Percentiles rank a stretch among this genome's conserved stretches.
phyloP scores from a whole-genome alignment of 129 eudicot species.

The Pseudognaphalium luteoalbum region DNA sequence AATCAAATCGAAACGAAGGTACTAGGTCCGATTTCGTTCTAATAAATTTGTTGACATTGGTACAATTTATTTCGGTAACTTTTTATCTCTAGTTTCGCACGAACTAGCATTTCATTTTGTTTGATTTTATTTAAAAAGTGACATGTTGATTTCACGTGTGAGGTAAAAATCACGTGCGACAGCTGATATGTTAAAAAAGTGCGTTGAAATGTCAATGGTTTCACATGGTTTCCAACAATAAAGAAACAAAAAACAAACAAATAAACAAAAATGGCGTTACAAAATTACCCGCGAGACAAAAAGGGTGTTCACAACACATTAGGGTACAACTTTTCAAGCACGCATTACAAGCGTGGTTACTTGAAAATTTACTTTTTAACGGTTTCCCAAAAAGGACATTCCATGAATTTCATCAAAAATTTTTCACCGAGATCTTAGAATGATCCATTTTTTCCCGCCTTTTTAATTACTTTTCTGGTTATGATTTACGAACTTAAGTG shows the following conservation, averaged over 20 bases:
- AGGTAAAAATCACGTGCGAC: constrained; percentile 29
- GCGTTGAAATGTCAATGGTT: constrained; percentile 24
- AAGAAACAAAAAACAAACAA: neutral
- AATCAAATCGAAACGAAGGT: too few relatives aligned
- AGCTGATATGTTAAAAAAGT: constrained; percentile 31
- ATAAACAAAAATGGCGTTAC: constrained; percentile 21
- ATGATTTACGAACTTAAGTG: too few relatives aligned
- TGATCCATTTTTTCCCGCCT: too few relatives aligned
- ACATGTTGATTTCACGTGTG: constrained; percentile 12
- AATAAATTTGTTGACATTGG: too few relatives aligned
- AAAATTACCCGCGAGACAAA: constrained; percentile 13
- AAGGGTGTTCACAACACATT: constrained; percentile 8
- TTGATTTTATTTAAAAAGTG: neutral
- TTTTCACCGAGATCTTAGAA: too few relatives aligned
- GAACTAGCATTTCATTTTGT: neutral
- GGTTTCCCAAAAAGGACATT: constrained; percentile 15
- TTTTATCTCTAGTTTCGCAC: neutral
- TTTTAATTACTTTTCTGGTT: too few relatives aligned
- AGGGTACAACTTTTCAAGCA: constrained; percentile 29
- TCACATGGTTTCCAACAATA: constrained; percentile 37
- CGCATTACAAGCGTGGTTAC: constrained; percentile 25
- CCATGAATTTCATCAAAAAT: constrained; percentile 13
- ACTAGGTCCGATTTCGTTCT: too few relatives aligned
- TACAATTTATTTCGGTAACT: too few relatives aligned
- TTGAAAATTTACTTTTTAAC: constrained; percentile 25